Percentiles rank a stretch among this genome's conserved stretches.
These are phyloP conservation scores for Dothistroma septosporum DNA, from an alignment of 2,329 filamentous ascomycete genomes.

Conservation along the genomic window DNA sequence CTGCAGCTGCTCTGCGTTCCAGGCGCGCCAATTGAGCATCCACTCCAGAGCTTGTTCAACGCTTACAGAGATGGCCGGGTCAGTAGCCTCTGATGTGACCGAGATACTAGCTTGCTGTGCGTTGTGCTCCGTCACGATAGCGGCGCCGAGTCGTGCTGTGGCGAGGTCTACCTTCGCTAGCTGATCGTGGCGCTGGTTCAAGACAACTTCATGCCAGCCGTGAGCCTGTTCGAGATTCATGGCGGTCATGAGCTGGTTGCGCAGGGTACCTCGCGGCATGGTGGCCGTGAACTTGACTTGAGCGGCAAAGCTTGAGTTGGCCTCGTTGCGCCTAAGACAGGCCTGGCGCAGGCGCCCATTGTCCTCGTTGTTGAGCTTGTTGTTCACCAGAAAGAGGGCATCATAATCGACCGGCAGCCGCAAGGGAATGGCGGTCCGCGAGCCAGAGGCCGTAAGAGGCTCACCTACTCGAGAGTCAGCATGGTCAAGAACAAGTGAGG, in stretches of 20 bases:
- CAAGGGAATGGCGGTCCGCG: neutral
- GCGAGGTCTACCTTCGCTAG: conserved; percentile 15
- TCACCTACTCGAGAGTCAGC: neutral
- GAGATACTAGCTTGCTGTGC: neutral
- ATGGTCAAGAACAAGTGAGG: neutral
- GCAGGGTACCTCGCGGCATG: conserved; percentile 5
- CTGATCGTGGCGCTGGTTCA: conserved; percentile 17
- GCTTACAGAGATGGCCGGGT: neutral
- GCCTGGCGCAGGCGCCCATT: conserved; percentile 2
- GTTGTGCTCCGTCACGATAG: neutral
- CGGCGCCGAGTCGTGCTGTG: neutral
- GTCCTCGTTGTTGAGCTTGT: neutral
- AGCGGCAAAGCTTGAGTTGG: neutral
- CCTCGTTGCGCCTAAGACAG: neutral
- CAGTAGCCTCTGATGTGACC: neutral
- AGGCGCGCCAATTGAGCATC: conserved; percentile 14
- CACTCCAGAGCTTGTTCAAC: conserved; percentile 13
- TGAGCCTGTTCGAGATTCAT: conserved; percentile 7
- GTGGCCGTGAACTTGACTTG: conserved; percentile 7
- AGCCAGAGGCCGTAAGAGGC: neutral
- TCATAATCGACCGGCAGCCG: conserved; percentile 7
- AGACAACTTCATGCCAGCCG: conserved; percentile 15
- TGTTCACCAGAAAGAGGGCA: conserved; percentile 12
- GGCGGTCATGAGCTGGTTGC: conserved; percentile 12
- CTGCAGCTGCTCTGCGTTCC: conserved; percentile 19